phyloP scores from a whole-genome alignment of 1,284 basidiomycete genomes.

The Entoloma clypeatum region DNA sequence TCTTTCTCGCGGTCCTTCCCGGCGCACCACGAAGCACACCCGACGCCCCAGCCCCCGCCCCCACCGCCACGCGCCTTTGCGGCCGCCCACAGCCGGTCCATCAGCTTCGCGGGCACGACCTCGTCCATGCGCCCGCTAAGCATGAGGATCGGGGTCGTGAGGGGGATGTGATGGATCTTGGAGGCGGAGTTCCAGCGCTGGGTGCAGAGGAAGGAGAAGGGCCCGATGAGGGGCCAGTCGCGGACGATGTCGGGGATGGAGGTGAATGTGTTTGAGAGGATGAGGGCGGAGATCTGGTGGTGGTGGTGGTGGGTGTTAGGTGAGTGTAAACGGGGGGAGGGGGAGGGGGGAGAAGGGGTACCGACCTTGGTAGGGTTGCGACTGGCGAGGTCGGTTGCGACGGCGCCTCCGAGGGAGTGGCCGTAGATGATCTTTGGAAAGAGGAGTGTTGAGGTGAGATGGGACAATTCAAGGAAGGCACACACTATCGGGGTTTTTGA shows the following conservation, averaged over 20 bases:
- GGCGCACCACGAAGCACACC: neutral
- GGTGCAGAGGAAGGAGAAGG: constrained; percentile 27
- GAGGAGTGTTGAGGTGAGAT: neutral
- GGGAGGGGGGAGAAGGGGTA: neutral
- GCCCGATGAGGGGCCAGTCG: constrained; percentile 27
- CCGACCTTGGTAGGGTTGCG: constrained; percentile 30
- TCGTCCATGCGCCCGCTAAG: constrained; percentile 28
- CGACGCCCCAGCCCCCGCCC: neutral
- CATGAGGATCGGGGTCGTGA: constrained; percentile 29
- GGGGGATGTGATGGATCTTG: constrained; percentile 25
- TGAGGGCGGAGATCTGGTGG: constrained; percentile 24
- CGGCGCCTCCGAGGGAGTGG: constrained; percentile 40
- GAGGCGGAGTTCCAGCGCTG: constrained; percentile 32
- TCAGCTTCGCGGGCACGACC: constrained; percentile 29
- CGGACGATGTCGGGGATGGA: constrained; percentile 32
- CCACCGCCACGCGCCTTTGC: constrained; percentile 22
- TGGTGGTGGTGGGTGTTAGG: neutral
- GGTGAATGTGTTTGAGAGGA: constrained; percentile 34
- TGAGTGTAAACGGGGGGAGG: neutral
- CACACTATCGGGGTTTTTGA: constrained; percentile 29
- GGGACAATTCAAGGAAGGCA: neutral
- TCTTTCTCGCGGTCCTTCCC: neutral
- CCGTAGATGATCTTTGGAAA: constrained; percentile 35
- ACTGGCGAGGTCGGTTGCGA: constrained; percentile 39
- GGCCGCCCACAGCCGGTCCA: constrained; percentile 29